phyloP scores from a whole-genome alignment of 75 land plant species.

The Cryptomeria japonica region DNA sequence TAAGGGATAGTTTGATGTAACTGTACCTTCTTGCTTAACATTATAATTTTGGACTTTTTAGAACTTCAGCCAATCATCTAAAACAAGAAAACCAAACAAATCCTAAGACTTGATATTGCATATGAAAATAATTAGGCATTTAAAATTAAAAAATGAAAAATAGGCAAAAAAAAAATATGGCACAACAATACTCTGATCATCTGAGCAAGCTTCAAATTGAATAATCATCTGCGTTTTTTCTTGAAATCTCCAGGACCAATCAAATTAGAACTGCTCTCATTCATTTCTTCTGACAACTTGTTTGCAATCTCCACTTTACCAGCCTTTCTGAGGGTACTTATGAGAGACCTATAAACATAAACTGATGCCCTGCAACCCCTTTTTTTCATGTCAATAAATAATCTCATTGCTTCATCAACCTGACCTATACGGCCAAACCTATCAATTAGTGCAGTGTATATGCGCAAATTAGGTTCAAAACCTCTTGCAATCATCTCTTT shows the following conservation, averaged over 20 bases:
- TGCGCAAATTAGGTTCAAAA: conserved; percentile 52
- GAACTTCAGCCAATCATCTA: background rate
- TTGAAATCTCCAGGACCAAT: conserved; percentile 47
- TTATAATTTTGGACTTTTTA: background rate
- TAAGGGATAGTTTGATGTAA: background rate
- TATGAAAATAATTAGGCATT: background rate
- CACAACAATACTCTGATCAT: background rate
- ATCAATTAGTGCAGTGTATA: conserved; percentile 63
- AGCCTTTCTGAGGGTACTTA: conserved; percentile 39
- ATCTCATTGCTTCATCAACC: conserved; percentile 43
- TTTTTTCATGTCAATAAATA: conserved; percentile 64
- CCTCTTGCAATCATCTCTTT: conserved; percentile 56
- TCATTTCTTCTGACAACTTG: conserved; percentile 45
- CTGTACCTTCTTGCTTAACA: background rate
- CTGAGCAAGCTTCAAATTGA: background rate
- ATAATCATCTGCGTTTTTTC: conserved; percentile 14
- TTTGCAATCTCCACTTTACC: conserved; percentile 44
- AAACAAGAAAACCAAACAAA: background rate
- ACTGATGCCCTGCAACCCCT: conserved; percentile 33
- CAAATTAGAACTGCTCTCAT: conserved; percentile 26
- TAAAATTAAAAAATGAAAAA: background rate
- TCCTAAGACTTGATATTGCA: background rate
- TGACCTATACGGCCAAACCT: conserved; percentile 51
- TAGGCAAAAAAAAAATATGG: background rate
- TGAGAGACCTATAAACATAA: conserved; percentile 39